These are phyloP conservation scores for Triticum urartu DNA, from an alignment of 176 grass and related monocot species.

Conservation along the genomic window DNA sequence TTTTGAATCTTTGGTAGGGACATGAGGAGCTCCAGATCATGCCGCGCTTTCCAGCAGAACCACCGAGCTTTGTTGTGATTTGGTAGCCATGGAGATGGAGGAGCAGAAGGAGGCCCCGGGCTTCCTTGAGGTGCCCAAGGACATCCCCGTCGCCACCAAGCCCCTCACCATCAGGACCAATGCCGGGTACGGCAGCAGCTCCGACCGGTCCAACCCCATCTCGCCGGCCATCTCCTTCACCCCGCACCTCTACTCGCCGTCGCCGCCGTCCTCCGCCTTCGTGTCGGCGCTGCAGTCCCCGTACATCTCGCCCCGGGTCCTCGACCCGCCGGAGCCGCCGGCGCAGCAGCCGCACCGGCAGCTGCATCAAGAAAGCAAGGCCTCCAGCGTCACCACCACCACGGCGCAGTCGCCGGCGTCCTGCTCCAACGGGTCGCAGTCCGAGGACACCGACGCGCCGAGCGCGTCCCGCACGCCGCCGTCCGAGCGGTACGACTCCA, in stretches of 20 bases:
- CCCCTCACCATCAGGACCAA: slow-evolving; percentile 68
- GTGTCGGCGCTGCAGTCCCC: slow-evolving; percentile 96
- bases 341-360: background rate
- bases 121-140: slow-evolving; percentile 57
- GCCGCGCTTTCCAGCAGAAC: slow-evolving; percentile 21
- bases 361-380: slow-evolving; percentile 31
- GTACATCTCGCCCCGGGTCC: slow-evolving; percentile 83
- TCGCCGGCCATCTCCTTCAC: slow-evolving; percentile 87
- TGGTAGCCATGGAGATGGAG: slow-evolving; percentile 65
- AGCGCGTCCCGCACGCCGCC: slow-evolving; percentile 86
- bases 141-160: slow-evolving; percentile 60
- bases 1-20: slow-evolving; percentile 38
- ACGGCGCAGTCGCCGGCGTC: slow-evolving; percentile 57
- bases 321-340: slow-evolving; percentile 42
- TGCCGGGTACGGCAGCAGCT: slow-evolving; percentile 42
- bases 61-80: slow-evolving; percentile 43
- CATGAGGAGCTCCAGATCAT: slow-evolving; percentile 42
- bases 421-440: slow-evolving; percentile 63
- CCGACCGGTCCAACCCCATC: slow-evolving; percentile 69
- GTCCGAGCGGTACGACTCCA: slow-evolving; percentile 78
- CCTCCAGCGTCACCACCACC: slow-evolving; percentile 34
- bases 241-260: slow-evolving; percentile 90
- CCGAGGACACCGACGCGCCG: slow-evolving; percentile 69
- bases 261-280: slow-evolving; percentile 89
- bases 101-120: slow-evolving; percentile 19